Evolutionary conservation across 2,329 filamentous ascomycete species (phyloP).

Genomic region (Xylariales sp.): DNA sequence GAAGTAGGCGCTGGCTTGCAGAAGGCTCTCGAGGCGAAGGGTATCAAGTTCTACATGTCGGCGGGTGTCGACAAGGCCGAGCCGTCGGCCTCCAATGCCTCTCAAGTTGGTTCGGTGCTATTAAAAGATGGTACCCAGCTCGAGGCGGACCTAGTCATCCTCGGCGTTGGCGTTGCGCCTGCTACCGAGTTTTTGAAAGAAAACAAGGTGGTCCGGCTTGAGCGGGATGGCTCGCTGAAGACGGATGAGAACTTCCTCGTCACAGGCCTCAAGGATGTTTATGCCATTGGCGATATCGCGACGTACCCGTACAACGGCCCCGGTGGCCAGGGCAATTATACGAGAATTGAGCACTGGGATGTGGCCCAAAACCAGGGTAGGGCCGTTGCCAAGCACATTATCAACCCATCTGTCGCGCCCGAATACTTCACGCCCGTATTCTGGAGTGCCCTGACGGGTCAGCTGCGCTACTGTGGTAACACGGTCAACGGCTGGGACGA

Average conservation of each 20-base stretch:
- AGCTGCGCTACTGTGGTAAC: slow-evolving; percentile 94
- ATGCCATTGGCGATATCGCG: slow-evolving; percentile 94
- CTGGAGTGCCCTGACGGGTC: slow-evolving; percentile 91
- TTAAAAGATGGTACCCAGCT: slow-evolving; percentile 89
- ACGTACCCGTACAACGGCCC: slow-evolving; percentile 95
- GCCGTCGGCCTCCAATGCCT: slow-evolving; percentile 73
- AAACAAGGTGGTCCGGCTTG: slow-evolving; percentile 76
- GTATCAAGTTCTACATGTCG: slow-evolving; percentile 87
- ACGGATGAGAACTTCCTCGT: slow-evolving; percentile 86
- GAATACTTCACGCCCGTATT: slow-evolving; percentile 92
- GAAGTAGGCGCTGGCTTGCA: slow-evolving; percentile 85
- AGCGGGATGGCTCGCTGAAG: slow-evolving; percentile 85
- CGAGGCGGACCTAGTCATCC: slow-evolving; percentile 88
- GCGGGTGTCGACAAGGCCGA: slow-evolving; percentile 86
- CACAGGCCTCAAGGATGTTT: slow-evolving; percentile 81
- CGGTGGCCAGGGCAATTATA: slow-evolving; percentile 76
- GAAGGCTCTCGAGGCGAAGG: slow-evolving; percentile 81
- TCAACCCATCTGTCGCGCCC: slow-evolving; percentile 68
- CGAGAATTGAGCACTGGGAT: slow-evolving; percentile 98
- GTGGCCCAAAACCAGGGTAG: slow-evolving; percentile 95
- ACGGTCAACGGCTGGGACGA: slow-evolving; percentile 87
- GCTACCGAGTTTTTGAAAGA: slow-evolving; percentile 84
- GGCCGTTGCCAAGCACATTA: slow-evolving; percentile 80
- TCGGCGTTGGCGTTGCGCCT: slow-evolving; percentile 89
- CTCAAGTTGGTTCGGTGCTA: slow-evolving; percentile 81